Conservation (phyloP, 208 protist genomes). For the Leishmania amazonensis region DNA sequence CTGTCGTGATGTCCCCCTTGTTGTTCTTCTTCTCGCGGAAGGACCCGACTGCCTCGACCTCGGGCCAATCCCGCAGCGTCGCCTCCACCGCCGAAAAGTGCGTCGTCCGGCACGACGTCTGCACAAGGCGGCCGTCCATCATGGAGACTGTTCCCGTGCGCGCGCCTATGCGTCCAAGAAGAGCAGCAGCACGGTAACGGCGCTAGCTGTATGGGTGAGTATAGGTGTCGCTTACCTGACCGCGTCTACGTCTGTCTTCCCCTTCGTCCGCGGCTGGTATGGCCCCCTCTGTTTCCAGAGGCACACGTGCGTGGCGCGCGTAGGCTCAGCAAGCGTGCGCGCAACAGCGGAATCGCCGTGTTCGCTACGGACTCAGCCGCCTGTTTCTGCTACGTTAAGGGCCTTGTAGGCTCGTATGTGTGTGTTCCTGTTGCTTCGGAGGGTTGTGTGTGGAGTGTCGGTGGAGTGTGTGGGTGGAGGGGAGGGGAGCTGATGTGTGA, state of each 20-base stretch:
- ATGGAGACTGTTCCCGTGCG: neutral
- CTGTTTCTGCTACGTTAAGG: neutral
- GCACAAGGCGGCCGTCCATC: conserved; percentile 45
- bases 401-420: too few species aligned
- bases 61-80: conserved; percentile 63
- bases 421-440: too few species aligned
- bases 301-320: neutral
- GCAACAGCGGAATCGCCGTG: neutral
- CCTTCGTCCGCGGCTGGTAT: neutral
- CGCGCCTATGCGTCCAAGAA: neutral
- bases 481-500: too few species aligned
- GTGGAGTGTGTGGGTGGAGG: too few species aligned
- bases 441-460: too few species aligned
- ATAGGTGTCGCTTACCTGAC: neutral
- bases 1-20: conserved; percentile 75
- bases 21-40: conserved; percentile 81
- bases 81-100: conserved; percentile 77
- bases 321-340: neutral
- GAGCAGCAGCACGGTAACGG: neutral
- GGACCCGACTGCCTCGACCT: conserved; percentile 82
- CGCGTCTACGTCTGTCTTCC: neutral
- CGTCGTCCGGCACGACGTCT: conserved; percentile 55
- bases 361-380: neutral
- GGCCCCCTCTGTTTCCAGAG: neutral
- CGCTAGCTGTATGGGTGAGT: neutral